Evolutionary conservation across 192 early-diverging fungal species (phyloP).

Genomic region (Pecoramyces ruminantium): DNA sequence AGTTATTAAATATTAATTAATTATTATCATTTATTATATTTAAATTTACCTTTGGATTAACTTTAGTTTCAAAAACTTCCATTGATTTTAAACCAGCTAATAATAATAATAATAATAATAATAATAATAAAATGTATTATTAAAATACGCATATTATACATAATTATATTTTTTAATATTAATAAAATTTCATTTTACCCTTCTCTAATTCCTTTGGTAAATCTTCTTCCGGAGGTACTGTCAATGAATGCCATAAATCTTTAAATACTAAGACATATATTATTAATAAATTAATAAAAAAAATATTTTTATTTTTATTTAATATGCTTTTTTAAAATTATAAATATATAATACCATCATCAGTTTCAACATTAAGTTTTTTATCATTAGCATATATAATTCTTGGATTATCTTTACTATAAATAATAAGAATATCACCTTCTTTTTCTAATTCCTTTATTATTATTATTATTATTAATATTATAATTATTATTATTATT

Average conservation of each 20-base stretch:
- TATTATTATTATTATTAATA: conserved; percentile 10
- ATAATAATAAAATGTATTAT: too few relatives aligned
- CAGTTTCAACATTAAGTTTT: background rate
- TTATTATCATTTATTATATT: too few relatives aligned
- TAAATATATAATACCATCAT: conserved; percentile 11
- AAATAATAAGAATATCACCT: conserved; percentile 39
- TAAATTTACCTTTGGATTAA: conserved; percentile 26
- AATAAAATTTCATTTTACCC: conserved; percentile 11
- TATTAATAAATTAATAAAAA: too few relatives aligned
- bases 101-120: background rate
- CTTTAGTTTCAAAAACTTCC: conserved; percentile 46
- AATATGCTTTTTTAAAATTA: too few relatives aligned
- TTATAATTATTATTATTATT: background rate
- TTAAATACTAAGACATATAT: too few relatives aligned
- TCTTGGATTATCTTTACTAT: conserved; percentile 45
- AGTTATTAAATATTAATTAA: background rate
- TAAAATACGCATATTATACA: too few relatives aligned
- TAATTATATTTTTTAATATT: too few relatives aligned
- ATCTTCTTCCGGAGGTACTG: conserved; percentile 54
- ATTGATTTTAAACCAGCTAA: conserved; percentile 54
- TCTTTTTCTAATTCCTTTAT: conserved; percentile 34
- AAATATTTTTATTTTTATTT: too few relatives aligned
- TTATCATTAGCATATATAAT: conserved; percentile 48
- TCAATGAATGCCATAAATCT: conserved; percentile 48
- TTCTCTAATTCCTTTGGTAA: conserved; percentile 48